Percentiles rank a stretch among this genome's conserved stretches.
phyloP scores from a whole-genome alignment of 2,329 filamentous ascomycete species.

The Trichoderma citrinoviride region DNA sequence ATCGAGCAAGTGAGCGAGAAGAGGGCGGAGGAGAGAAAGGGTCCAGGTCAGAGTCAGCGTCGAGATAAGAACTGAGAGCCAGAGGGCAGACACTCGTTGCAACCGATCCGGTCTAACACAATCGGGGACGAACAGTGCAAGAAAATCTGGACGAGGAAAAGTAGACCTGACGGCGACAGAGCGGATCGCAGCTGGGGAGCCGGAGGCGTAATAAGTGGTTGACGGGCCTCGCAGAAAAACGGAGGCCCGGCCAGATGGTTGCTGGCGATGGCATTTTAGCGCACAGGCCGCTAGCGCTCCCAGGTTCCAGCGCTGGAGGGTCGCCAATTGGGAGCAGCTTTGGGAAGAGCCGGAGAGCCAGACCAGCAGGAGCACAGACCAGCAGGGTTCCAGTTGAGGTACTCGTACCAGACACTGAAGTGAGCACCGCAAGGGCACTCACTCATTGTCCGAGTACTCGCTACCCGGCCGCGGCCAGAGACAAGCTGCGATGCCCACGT shows the following conservation, averaged over 20 bases:
- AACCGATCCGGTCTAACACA: background rate
- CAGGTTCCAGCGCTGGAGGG: background rate
- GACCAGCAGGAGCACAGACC: background rate
- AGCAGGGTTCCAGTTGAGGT: slow-evolving; percentile 6
- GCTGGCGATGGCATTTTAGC: background rate
- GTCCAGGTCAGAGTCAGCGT: background rate
- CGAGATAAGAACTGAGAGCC: background rate
- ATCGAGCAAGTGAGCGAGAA: background rate
- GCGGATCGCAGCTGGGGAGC: slow-evolving; percentile 14
- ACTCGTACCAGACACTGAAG: too few relatives aligned
- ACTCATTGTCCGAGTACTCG: too few relatives aligned
- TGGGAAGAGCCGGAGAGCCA: slow-evolving; percentile 20
- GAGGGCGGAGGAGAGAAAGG: slow-evolving; percentile 17
- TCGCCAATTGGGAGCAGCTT: slow-evolving; percentile 1
- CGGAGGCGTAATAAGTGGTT: slow-evolving; percentile 19
- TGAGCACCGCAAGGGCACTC: too few relatives aligned
- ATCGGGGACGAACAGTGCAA: background rate
- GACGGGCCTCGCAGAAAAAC: background rate
- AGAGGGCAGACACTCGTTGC: background rate
- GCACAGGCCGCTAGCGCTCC: background rate
- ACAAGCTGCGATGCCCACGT: background rate
- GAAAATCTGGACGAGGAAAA: background rate
- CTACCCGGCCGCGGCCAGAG: too few relatives aligned
- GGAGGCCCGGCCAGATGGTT: slow-evolving; percentile 13
- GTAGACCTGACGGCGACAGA: slow-evolving; percentile 1